Conservation (phyloP, 805 yeast species). For the Lipomyces spencermartinsiae region DNA sequence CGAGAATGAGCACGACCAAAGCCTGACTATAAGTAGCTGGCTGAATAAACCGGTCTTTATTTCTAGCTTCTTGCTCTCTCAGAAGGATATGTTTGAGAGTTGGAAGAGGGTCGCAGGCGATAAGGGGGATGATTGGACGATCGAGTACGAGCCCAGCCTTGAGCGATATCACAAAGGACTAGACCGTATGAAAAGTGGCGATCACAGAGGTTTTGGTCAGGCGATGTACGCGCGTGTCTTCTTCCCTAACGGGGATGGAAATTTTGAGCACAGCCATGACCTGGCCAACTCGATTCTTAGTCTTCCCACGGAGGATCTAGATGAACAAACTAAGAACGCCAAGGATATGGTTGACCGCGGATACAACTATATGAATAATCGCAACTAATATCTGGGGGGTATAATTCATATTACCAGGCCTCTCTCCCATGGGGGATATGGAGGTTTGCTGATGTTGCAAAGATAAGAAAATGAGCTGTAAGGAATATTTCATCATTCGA, state of each 20-base stretch:
- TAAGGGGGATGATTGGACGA: conserved; percentile 18
- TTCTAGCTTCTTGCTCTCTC: conserved; percentile 13
- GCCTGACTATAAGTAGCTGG: conserved; percentile 1
- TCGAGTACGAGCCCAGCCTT: conserved; percentile 3
- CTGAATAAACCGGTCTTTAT: conserved; percentile 7
- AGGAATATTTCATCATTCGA: too few relatives aligned
- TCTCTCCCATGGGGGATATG: too few relatives aligned
- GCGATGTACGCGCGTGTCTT: conserved; percentile 13
- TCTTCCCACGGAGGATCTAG: conserved; percentile 23
- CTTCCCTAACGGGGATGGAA: conserved; percentile 21
- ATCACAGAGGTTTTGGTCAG: conserved; percentile 11
- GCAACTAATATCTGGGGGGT: too few relatives aligned
- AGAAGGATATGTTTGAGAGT: conserved; percentile 17
- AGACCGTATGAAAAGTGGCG: conserved; percentile 9
- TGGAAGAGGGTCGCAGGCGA: conserved; percentile 11
- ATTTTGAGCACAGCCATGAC: conserved; percentile 5
- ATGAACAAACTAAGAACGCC: conserved; percentile 19
- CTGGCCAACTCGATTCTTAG: conserved; percentile 17
- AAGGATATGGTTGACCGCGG: conserved; percentile 13
- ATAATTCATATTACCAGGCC: too few relatives aligned
- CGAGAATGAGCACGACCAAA: conserved; percentile 18
- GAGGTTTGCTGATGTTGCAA: too few relatives aligned
- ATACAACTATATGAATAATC: too few relatives aligned
- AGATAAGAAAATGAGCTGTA: too few relatives aligned
- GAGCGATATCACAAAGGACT: conserved; percentile 9